These are phyloP conservation scores for Melampsora larici-populina DNA, from an alignment of 1,284 basidiomycete genomes.

Conservation along the genomic window DNA sequence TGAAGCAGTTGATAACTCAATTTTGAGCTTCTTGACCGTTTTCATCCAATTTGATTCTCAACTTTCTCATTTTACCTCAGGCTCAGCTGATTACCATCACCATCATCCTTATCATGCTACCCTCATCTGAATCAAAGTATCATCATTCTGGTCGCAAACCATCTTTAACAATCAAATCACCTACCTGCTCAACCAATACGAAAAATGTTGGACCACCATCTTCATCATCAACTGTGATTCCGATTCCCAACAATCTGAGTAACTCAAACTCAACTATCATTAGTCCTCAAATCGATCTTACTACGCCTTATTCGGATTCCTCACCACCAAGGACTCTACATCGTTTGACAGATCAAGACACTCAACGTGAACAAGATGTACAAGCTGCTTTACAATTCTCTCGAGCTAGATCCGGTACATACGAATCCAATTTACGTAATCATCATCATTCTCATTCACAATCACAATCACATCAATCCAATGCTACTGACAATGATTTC, in stretches of 20 bases:
- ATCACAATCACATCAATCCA: background rate
- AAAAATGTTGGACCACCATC: background rate
- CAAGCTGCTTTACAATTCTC: conserved; percentile 79
- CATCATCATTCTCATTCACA: background rate
- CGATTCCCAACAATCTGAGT: background rate
- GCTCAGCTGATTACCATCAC: too few relatives aligned
- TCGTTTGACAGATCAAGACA: conserved; percentile 59
- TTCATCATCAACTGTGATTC: background rate
- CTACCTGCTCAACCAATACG: too few relatives aligned
- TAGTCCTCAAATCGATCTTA: background rate
- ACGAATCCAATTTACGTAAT: background rate
- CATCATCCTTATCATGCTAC: too few relatives aligned
- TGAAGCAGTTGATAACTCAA: too few relatives aligned
- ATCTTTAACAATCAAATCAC: too few relatives aligned
- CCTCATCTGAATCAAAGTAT: too few relatives aligned
- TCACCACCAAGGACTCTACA: background rate
- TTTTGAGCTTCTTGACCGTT: too few relatives aligned
- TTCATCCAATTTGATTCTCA: too few relatives aligned
- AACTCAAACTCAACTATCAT: background rate
- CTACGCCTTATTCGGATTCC: background rate
- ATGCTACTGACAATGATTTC: background rate
- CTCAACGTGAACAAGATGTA: conserved; percentile 77
- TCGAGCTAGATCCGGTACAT: conserved; percentile 41
- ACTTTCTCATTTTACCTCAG: too few relatives aligned
- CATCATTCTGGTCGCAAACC: too few relatives aligned